phyloP scores from a whole-genome alignment of 2,329 filamentous ascomycete genomes.

The Talaromyces sp. region DNA sequence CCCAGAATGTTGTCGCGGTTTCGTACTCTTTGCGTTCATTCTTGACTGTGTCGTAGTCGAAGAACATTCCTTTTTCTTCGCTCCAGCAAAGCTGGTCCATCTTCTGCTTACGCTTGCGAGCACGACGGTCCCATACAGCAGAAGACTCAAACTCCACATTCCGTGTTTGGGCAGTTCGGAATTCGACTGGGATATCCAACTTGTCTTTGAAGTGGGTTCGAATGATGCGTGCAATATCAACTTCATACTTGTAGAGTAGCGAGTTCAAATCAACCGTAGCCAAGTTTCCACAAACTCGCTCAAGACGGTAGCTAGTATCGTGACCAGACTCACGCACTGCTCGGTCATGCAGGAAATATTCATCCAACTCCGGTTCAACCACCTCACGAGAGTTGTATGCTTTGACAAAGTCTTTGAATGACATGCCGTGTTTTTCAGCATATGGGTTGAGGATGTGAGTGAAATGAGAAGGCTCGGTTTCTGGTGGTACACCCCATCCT shows the following conservation, averaged over 20 bases:
- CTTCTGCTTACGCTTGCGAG: conserved; percentile 76
- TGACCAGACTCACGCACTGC: conserved; percentile 95
- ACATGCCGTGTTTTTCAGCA: conserved; percentile 79
- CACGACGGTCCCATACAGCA: conserved; percentile 85
- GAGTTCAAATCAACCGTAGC: conserved; percentile 96
- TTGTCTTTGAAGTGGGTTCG: conserved; percentile 81
- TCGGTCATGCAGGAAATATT: conserved; percentile 94
- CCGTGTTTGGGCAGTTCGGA: conserved; percentile 67
- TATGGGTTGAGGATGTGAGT: conserved; percentile 81
- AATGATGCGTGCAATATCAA: conserved; percentile 86
- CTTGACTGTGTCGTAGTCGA: conserved; percentile 89
- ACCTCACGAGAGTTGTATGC: conserved; percentile 82
- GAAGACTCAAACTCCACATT: conserved; percentile 77
- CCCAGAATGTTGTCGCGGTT: conserved; percentile 92
- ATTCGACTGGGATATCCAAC: conserved; percentile 79
- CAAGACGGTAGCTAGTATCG: conserved; percentile 92
- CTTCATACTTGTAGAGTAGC: conserved; percentile 94
- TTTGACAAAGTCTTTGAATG: conserved; percentile 79
- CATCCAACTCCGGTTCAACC: conserved; percentile 82
- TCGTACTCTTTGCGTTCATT: conserved; percentile 83
- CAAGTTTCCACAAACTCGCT: conserved; percentile 82
- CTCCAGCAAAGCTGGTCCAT: conserved; percentile 97
- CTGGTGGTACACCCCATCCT: conserved; percentile 82
- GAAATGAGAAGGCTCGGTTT: conserved; percentile 88
- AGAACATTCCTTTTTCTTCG: conserved; percentile 90